Evolutionary conservation across 345 rosid genomes (phyloP).

Genomic region (Brassica carinata): DNA sequence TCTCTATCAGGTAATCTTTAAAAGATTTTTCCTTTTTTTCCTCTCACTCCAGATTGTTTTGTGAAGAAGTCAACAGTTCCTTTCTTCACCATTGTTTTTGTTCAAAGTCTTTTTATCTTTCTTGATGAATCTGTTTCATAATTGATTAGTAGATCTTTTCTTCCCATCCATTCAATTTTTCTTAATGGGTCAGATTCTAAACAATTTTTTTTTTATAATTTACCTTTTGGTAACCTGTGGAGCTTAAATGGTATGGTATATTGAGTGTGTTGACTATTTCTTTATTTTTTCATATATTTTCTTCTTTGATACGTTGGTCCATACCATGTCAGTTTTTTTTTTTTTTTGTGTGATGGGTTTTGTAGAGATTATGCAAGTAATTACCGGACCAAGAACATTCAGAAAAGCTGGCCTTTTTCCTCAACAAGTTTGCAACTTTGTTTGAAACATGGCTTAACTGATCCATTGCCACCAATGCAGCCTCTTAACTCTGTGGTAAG

Average conservation of each 20-base stretch:
- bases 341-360: not conserved
- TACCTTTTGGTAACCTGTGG: not conserved
- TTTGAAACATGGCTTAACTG: slow-evolving; percentile 80
- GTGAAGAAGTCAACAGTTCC: slow-evolving; percentile 15
- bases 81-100: slow-evolving; percentile 20
- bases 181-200: not conserved
- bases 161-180: slow-evolving; percentile 38
- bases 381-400: slow-evolving; percentile 76
- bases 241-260: not conserved
- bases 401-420: slow-evolving; percentile 94
- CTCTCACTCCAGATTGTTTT: not conserved
- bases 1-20: slow-evolving; percentile 77
- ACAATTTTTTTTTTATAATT: not conserved
- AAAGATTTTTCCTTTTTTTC: not conserved
- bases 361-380: slow-evolving; percentile 84
- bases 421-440: slow-evolving; percentile 73
- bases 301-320: slow-evolving; percentile 31
- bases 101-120: slow-evolving; percentile 25
- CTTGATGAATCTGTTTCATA: slow-evolving; percentile 20
- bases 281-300: not conserved
- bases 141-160: slow-evolving; percentile 21
- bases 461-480: slow-evolving; percentile 82
- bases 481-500: slow-evolving; percentile 43
- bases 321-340: slow-evolving; percentile 1
- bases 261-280: slow-evolving; percentile 20